Evolutionary conservation across 345 rosid species (phyloP), one percentile per base, ranked within the genome.

Genomic region (Balakata baccata): DNA sequence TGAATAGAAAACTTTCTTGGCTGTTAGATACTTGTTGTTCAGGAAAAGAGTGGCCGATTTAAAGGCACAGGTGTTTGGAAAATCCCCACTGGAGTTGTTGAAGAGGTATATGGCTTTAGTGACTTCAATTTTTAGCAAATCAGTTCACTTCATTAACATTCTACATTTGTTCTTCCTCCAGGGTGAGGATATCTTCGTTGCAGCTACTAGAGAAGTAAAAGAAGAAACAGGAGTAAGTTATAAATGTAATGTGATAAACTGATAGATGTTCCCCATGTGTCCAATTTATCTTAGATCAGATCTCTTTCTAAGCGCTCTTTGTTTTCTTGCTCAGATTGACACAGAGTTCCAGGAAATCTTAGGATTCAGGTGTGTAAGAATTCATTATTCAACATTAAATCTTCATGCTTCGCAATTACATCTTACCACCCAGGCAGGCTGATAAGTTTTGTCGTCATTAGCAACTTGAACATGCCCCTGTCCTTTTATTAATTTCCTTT

Each of bases 31-130:
- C 98, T 92, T 60, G 91, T 84, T 51, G 98, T 92, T 37, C 92
- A 89, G 84, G 98, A 92, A 79, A 90, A 88, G 66, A 84, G 83
- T 46, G 98, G 98, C 61, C 58, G 0, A 2, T 78, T 90, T 34
- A 78, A 71, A 34, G 89, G 87, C 51, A 75, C 74, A 5, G 92
- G 90, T 51, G 75, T 88, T 23, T 92, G 98, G 98, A 92, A 92
- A 82, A 89, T 92, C 72, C 98, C 98, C 38, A 92, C 96, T 17
- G 98, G 98, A 78, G 79, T 78, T 77, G 98, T 86, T 51, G 92
- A 90, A 12, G 87, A 88, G 96, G 98, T 92, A 65, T 39, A 62
- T 67, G 39, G 76, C n/a, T 65, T 58, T 22, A 39, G 20, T 56
- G 25, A 54, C 1, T 29, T 29, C 34, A 29, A 29, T 60, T 38